phyloP scores from a whole-genome alignment of 805 yeast species.

The Cyberlindnera maclurae region DNA sequence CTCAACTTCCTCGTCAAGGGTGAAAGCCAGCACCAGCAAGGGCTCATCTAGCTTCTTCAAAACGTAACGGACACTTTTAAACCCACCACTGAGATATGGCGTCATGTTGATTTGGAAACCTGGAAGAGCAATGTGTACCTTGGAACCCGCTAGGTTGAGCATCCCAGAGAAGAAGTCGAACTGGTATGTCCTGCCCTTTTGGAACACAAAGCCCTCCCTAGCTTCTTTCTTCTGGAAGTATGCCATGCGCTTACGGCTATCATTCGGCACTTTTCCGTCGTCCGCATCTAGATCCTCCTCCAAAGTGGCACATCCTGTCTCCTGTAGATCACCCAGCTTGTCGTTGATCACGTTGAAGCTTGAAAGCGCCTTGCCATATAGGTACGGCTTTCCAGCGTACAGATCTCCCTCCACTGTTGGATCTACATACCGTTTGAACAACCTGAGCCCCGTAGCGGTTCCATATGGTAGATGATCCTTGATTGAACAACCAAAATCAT shows the following conservation, averaged over 20 bases:
- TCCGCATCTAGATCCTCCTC: constrained; percentile 17
- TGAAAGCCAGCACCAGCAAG: too few relatives aligned
- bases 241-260: constrained; percentile 33
- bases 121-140: constrained; percentile 47
- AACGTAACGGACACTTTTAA: constrained; percentile 41
- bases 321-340: constrained; percentile 9
- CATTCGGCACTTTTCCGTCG: constrained; percentile 26
- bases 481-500: constrained; percentile 57
- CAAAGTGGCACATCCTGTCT: constrained; percentile 8
- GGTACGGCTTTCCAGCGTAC: constrained; percentile 51
- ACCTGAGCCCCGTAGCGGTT: constrained; percentile 43
- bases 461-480: constrained; percentile 52
- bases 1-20: too few relatives aligned
- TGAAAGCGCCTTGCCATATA: constrained; percentile 55
- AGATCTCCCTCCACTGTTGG: constrained; percentile 61
- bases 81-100: constrained; percentile 35
- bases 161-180: constrained; percentile 51
- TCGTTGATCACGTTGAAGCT: constrained; percentile 44
- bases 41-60: constrained; percentile 23
- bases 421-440: constrained; percentile 52
- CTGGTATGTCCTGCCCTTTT: constrained; percentile 31
- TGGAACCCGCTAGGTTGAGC: constrained; percentile 41
- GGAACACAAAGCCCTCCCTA: constrained; percentile 35
- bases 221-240: constrained; percentile 34
- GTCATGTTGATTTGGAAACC: constrained; percentile 39